phyloP scores from a whole-genome alignment of 805 yeast species.

The Myxozyma melibiosi region DNA sequence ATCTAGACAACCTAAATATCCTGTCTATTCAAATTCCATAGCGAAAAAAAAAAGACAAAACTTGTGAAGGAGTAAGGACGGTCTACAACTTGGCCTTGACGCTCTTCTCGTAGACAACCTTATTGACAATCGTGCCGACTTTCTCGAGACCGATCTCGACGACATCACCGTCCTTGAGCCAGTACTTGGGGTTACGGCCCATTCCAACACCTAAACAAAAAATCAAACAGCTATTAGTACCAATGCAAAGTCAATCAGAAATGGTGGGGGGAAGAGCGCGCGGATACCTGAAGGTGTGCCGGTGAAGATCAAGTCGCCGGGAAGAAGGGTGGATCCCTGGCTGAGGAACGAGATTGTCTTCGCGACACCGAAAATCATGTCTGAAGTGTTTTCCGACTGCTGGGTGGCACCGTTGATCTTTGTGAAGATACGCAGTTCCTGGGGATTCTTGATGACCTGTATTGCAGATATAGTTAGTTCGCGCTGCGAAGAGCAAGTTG shows the following conservation, averaged over 20 bases:
- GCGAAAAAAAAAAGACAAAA: too few relatives aligned
- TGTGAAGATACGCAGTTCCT: constrained; percentile 45
- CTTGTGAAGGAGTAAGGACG: too few relatives aligned
- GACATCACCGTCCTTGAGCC: constrained; percentile 51
- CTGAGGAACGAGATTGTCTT: constrained; percentile 51
- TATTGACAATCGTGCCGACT: constrained; percentile 50
- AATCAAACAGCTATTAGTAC: background rate
- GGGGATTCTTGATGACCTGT: constrained; percentile 43
- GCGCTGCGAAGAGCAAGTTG: background rate
- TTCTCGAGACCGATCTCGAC: constrained; percentile 48
- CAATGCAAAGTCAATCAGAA: background rate
- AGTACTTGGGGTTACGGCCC: constrained; percentile 49
- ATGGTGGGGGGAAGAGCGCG: background rate
- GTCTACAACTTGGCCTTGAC: constrained; percentile 35
- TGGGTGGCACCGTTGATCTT: constrained; percentile 52
- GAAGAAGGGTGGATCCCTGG: constrained; percentile 54
- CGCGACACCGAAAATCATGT: constrained; percentile 52
- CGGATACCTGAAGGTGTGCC: constrained; percentile 52
- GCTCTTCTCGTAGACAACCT: constrained; percentile 42
- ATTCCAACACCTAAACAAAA: constrained; percentile 50
- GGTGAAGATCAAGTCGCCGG: constrained; percentile 58
- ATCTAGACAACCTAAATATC: background rate
- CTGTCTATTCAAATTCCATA: background rate
- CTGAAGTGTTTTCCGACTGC: constrained; percentile 51
- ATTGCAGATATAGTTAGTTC: too few relatives aligned